A percentile compares a stretch with the other conserved stretches of the same genome.
Evolutionary conservation across 169 alveolate genomes (phyloP).

Genomic region (Plasmodium falciparum): DNA sequence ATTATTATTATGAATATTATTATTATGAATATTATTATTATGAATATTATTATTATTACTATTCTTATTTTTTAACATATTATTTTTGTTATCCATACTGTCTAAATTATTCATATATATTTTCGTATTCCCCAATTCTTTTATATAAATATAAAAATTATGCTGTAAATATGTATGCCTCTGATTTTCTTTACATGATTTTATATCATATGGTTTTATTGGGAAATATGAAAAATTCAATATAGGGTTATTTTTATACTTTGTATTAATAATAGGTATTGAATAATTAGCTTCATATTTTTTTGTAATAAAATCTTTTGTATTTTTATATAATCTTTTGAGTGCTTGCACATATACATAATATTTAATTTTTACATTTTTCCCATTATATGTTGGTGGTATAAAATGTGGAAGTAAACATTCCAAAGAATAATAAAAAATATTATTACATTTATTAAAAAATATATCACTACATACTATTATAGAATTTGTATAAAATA

Average conservation of each 20-base stretch:
- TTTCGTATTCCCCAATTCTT: background rate
- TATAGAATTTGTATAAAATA: conserved; percentile 50
- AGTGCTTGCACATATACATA: conserved; percentile 27
- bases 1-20: background rate
- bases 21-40: too few species aligned
- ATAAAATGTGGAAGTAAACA: conserved; percentile 34
- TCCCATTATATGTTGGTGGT: conserved; percentile 58
- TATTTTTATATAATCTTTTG: conserved; percentile 46
- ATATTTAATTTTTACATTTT: conserved; percentile 39
- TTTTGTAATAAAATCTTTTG: conserved; percentile 32
- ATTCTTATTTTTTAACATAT: background rate
- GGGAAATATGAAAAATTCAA: conserved; percentile 9
- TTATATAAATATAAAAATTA: conserved; percentile 2
- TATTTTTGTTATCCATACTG: background rate
- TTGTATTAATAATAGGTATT: conserved; percentile 6
- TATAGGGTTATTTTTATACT: conserved; percentile 16
- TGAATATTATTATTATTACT: background rate
- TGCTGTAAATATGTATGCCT: background rate
- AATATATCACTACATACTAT: conserved; percentile 24
- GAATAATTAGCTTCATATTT: conserved; percentile 16
- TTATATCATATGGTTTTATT: conserved; percentile 16
- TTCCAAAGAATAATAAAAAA: conserved; percentile 5
- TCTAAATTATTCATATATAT: background rate
- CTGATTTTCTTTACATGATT: background rate
- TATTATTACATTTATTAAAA: conserved; percentile 11